These are phyloP conservation scores for Mrakia hoshinonis DNA, from an alignment of 768 basidiomycete genomes.

Conservation along the genomic window DNA sequence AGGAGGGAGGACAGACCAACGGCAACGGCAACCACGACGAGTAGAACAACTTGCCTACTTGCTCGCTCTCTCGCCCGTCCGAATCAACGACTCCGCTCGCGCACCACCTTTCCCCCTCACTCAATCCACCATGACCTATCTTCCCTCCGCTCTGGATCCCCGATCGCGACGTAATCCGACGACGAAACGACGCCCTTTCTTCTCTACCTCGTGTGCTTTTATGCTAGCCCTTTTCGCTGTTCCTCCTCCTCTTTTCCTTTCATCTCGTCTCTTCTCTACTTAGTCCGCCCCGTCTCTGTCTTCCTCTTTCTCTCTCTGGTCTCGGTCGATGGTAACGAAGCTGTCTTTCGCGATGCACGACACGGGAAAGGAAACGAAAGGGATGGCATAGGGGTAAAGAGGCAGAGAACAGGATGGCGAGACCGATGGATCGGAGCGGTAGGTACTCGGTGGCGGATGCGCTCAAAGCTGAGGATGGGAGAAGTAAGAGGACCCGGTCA, in stretches of 20 bases:
- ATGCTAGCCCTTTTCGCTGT: not conserved
- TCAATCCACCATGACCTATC: not conserved
- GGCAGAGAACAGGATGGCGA: no score
- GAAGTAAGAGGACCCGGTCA: no score
- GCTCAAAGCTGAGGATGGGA: no score
- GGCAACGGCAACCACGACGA: not conserved
- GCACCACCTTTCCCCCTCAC: not conserved
- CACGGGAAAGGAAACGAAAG: no score
- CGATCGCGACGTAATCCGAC: not conserved
- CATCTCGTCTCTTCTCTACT: not conserved
- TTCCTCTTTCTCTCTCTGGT: conserved; percentile 2
- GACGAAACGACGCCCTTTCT: not conserved
- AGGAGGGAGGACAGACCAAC: conserved; percentile 7
- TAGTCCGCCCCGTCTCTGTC: not conserved
- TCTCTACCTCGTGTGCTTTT: not conserved
- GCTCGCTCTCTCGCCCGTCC: not conserved
- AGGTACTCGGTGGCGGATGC: no score
- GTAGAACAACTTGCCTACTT: not conserved
- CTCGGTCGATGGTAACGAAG: no score
- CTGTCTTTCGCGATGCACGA: no score
- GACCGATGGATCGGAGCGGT: no score
- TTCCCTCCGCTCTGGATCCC: not conserved
- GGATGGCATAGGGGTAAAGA: no score
- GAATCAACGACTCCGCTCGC: not conserved
- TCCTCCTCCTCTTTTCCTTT: not conserved